Base-by-base conservation (phyloP, 2,329 filamentous ascomycete genomes). In the Claviceps sp. region DNA sequence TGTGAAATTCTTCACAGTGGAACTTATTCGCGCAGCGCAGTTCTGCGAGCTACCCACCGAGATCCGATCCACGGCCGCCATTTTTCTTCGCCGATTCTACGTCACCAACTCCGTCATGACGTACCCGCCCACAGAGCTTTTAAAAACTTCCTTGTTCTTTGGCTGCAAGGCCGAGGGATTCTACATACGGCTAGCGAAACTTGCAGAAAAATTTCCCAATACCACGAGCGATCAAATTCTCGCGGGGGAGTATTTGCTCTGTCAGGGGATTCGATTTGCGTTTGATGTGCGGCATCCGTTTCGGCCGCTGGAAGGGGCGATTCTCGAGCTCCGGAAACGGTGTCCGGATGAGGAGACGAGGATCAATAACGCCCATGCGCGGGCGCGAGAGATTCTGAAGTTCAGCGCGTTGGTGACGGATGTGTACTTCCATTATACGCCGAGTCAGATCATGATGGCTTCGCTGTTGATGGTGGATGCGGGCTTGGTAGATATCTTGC, bases 401-500 rank as follows among this genome's bases (percentile, higher is more conserved):
- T 85, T 82, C 51, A 86, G 87, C 53, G 87, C 89, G 0, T 73
- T 95, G 49, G 77, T 96, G 55, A 95, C 91, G 26, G 93, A 98
- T 61, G 89, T 81, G n/a, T 97, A 97, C 70, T 96, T 97, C 69
- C 85, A 95, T 67, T 97, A 87, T 70, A 91, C 91, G 0, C 93
- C 93, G 0, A 86, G 87, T 24, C 93, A 98, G 66, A 95, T 97
- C 64, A 90, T 90, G 82, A 77, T 97, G 54, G 84, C 88, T 0
- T 82, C 90, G 0, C 70, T 96, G 30, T 74, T 84, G 14, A 76
- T 94, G 50, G 87, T 84, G 0, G 91, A 97, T 63, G 69, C 73
- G 42, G 78, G 76, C 0, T 69, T 93, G 37, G 63, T 75, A 2
- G 74, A 79, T 54, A 65, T 67, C 3, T 57, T 81, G 45, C 61